Base-by-base conservation (phyloP, 1,284 basidiomycete genomes). In the Xerocomus cyaneibrunnescens region DNA sequence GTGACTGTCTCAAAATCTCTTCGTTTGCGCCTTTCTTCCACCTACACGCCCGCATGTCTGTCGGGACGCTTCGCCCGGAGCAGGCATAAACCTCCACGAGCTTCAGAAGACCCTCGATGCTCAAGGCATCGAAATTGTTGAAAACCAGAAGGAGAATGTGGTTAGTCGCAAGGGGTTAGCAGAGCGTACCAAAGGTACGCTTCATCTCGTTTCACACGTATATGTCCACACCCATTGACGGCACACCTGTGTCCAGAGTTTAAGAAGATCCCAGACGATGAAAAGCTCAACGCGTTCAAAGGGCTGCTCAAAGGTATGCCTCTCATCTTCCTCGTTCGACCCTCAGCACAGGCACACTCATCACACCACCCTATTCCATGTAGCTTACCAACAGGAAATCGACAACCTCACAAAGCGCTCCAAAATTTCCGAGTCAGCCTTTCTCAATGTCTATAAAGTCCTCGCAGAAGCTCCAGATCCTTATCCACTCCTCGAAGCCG, bases 381-480 rank as follows among this genome's bases (percentile, higher is more conserved):
- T 28, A 92, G 94, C 93, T 4, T 98, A 99, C 74, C 96, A 99
- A 72, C 80, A 87, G 7, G 96, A 98, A 73, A 98, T 99, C 56
- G 96, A 99, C 74, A 87, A 76, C 61, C 82, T 99, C 54, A 98
- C 94, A 0, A 92, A 92, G 58, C 86, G 96, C 7, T 91, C 88
- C 28, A 98, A 97, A 67, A 73, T 81, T 16, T 89, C 94, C 2
- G 96, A 98, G 75, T 95, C 90, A 62, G 91, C 94, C 0, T 97
- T 99, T 71, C 76, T 98, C 28, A 91, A 87, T 61, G 86, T 95
- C 13, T 97, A 97, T 78, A 97, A 97, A 69, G 83, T 95, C 19
- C 72, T 99, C 4, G 91, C 92, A 0, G 93, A 96, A 64, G 94
- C 92, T 7, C 94, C 95, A 0, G 96, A 99, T 71, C 97, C 96